Evolutionary conservation across 2,329 filamentous ascomycete species (phyloP).

Genomic region (Rugonectria rugulosa): DNA sequence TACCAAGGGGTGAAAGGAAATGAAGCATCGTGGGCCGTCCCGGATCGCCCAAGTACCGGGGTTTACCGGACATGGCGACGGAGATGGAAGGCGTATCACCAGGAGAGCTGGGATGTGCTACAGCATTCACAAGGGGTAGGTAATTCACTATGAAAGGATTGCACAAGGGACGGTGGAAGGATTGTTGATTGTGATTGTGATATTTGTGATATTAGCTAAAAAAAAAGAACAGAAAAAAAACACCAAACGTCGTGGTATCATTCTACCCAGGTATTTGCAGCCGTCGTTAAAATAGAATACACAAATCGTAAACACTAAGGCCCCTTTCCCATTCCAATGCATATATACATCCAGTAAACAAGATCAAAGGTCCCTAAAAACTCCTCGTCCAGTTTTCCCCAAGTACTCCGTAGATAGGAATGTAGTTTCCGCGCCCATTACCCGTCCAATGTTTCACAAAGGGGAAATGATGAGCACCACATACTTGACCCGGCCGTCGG

Average conservation of each 20-base stretch:
- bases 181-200: background rate
- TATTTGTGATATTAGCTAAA: background rate
- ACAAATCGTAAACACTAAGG: constrained; percentile 21
- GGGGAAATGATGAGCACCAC: constrained; percentile 33
- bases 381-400: background rate
- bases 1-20: no score
- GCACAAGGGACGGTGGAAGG: background rate
- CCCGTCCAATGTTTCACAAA: background rate
- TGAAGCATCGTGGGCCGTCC: no score
- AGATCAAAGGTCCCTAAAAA: background rate
- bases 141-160: no score
- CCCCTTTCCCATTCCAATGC: background rate
- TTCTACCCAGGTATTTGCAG: constrained; percentile 7
- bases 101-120: no score
- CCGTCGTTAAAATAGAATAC: constrained; percentile 23
- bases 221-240: background rate
- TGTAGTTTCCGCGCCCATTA: no score
- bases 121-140: no score
- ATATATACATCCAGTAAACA: constrained; percentile 1
- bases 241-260: constrained; percentile 23
- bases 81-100: no score
- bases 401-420: background rate
- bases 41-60: no score
- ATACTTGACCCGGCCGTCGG: constrained; percentile 35
- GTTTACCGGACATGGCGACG: no score